phyloP scores from a whole-genome alignment of 225 moss, liverwort and hornwort genomes.

The Pseudoscleropodium purum region DNA sequence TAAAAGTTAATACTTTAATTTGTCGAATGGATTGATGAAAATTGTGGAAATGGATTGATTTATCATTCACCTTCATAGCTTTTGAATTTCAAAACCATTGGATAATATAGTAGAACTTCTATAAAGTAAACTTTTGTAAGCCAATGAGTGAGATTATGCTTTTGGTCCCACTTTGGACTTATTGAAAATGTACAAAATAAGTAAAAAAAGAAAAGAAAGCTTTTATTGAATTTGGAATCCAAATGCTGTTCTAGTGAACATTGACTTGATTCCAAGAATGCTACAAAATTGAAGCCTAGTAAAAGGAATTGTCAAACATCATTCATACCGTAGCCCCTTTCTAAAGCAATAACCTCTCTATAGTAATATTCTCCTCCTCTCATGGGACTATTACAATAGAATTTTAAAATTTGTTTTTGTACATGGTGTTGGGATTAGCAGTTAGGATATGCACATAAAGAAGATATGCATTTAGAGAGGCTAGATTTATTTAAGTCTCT shows the following conservation, averaged over 20 bases:
- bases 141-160: too few species aligned
- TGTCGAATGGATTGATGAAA: not conserved
- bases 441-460: too few species aligned
- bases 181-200: too few species aligned
- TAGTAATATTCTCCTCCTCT: not conserved
- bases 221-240: too few species aligned
- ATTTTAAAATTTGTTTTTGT: too few species aligned
- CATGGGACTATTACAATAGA: not conserved
- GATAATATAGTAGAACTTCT: too few species aligned
- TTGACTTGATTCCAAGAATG: fast-evolving
- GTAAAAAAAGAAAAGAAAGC: too few species aligned
- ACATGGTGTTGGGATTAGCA: too few species aligned
- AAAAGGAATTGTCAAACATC: not conserved
- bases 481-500: too few species aligned
- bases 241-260: fast-evolving
- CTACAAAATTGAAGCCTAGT: fast-evolving
- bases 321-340: fast-evolving
- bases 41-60: not conserved
- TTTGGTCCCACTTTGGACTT: fast-evolving
- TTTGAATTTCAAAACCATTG: not conserved
- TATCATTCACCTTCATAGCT: not conserved
- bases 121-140: too few species aligned
- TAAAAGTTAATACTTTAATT: not conserved
- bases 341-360: not conserved
- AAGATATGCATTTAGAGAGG: too few species aligned